phyloP scores from a whole-genome alignment of 2,329 filamentous ascomycete species.

The Iodosphaeria phyllophila region DNA sequence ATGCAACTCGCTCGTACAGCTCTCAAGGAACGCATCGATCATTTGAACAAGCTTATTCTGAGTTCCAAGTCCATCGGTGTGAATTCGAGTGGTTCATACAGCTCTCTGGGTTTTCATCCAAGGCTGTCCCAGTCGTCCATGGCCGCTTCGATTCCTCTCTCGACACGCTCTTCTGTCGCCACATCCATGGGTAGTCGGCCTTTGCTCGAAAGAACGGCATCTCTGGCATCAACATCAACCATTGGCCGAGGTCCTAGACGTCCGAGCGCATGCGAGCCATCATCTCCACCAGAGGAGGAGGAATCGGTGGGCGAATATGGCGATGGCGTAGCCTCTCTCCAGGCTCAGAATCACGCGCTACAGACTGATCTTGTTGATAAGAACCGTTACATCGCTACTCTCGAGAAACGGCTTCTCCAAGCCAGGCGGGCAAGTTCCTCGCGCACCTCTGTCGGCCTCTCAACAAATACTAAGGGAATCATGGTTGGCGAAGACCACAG shows the following conservation, averaged over 20 bases:
- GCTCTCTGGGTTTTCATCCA: slow-evolving; percentile 44
- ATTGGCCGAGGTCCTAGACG: slow-evolving; percentile 33
- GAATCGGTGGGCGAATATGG: slow-evolving; percentile 66
- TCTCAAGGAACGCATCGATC: slow-evolving; percentile 91
- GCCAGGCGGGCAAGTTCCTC: slow-evolving; percentile 81
- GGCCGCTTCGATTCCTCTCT: slow-evolving; percentile 35
- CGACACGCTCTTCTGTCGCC: slow-evolving; percentile 54
- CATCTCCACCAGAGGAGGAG: slow-evolving; percentile 39
- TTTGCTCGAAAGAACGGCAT: slow-evolving; percentile 43
- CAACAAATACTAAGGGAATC: slow-evolving; percentile 38
- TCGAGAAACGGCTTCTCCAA: slow-evolving; percentile 84
- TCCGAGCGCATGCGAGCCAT: slow-evolving; percentile 20
- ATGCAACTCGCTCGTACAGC: slow-evolving; percentile 95
- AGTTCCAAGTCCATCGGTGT: slow-evolving; percentile 93
- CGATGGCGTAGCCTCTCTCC: slow-evolving; percentile 65
- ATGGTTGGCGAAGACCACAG: slow-evolving; percentile 67
- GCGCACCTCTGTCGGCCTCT: slow-evolving; percentile 59
- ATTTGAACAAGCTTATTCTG: slow-evolving; percentile 84
- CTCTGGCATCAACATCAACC: slow-evolving; percentile 42
- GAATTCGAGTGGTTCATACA: slow-evolving; percentile 58
- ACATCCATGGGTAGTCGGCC: slow-evolving; percentile 35
- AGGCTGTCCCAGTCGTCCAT: slow-evolving; percentile 40
- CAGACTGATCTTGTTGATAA: slow-evolving; percentile 94
- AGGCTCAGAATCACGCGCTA: slow-evolving; percentile 76
- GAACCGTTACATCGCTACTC: slow-evolving; percentile 84